Evolutionary conservation across 1,139 yeast species (phyloP).

Genomic region (Yueomyces sp.): DNA sequence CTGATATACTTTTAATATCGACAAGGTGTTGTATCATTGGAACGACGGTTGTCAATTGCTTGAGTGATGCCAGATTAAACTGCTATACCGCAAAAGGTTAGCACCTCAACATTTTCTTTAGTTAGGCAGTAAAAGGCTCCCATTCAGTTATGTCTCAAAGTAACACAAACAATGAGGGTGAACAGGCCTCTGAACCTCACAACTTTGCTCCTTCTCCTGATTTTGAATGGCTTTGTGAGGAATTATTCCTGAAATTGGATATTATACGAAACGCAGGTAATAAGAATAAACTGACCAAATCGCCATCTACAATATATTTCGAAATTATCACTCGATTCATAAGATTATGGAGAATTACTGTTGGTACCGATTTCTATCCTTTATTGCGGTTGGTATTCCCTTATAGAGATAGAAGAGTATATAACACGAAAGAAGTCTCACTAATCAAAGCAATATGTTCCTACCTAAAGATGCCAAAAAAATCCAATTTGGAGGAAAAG

Average conservation of each 20-base stretch:
- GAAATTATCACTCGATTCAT: slow-evolving; percentile 32
- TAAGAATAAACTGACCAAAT: slow-evolving; percentile 6
- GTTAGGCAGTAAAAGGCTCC: no score
- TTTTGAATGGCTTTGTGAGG: slow-evolving; percentile 26
- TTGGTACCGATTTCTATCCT: slow-evolving; percentile 63
- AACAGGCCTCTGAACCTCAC: slow-evolving; percentile 4
- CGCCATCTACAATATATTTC: slow-evolving; percentile 10
- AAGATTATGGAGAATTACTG: slow-evolving; percentile 45
- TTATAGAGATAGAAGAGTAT: slow-evolving; percentile 41
- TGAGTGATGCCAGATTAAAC: no score
- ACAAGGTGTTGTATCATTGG: no score
- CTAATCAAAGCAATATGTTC: slow-evolving; percentile 34
- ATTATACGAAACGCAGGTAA: slow-evolving; percentile 2
- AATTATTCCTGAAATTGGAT: slow-evolving; percentile 21
- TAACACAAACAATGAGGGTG: not conserved
- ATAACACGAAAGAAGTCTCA: slow-evolving; percentile 40
- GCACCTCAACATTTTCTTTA: no score
- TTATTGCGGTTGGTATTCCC: slow-evolving; percentile 54
- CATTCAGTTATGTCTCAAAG: no score
- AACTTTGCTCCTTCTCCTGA: slow-evolving; percentile 26
- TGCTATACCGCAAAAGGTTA: no score
- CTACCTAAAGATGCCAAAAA: slow-evolving; percentile 37
- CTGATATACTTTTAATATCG: no score
- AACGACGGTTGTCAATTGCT: no score
- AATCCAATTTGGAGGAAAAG: slow-evolving; percentile 36